Conservation (phyloP, 2,329 filamentous ascomycete genomes). For the Dendrostoma leiphaemia region DNA sequence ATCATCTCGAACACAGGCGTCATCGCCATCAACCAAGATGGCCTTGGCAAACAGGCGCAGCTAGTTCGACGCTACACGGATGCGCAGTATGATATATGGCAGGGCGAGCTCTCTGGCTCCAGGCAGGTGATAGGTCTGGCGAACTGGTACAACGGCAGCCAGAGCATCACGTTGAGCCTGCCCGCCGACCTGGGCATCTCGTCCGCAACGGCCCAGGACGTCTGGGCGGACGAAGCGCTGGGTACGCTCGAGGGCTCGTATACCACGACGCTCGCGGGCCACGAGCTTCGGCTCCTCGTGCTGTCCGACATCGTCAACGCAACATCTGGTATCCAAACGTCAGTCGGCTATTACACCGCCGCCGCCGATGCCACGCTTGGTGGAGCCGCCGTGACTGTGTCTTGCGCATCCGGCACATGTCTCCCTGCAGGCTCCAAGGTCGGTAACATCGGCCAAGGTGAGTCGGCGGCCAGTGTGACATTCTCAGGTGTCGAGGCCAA, state of each 20-base stretch:
- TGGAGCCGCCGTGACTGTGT: constrained; percentile 32
- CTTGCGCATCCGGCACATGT: constrained; percentile 39
- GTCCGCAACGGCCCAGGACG: constrained; percentile 36
- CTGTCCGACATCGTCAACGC: constrained; percentile 32
- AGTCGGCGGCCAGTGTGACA: constrained; percentile 27
- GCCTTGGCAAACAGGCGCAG: constrained; percentile 48
- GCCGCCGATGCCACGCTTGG: constrained; percentile 33
- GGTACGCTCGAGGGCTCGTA: constrained; percentile 31
- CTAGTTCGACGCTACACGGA: constrained; percentile 46
- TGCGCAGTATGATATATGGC: constrained; percentile 51
- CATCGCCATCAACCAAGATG: constrained; percentile 58
- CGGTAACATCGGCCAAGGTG: constrained; percentile 32
- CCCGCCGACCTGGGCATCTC: constrained; percentile 37
- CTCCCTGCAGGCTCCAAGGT: constrained; percentile 42
- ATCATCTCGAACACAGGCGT: constrained; percentile 51
- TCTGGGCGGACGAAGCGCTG: constrained; percentile 37
- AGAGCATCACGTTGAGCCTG: constrained; percentile 41
- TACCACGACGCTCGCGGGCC: constrained; percentile 31
- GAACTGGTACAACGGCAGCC: constrained; percentile 47
- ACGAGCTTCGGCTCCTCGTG: constrained; percentile 39
- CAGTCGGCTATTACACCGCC: constrained; percentile 37
- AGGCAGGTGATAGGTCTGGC: constrained; percentile 44
- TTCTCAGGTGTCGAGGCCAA: constrained; percentile 32
- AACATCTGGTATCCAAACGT: constrained; percentile 10
- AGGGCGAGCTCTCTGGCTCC: constrained; percentile 42